A percentile compares a stretch with the other conserved stretches of the same genome.
Conservation (phyloP, 257 asterid genomes). For the Catharanthus roseus region DNA sequence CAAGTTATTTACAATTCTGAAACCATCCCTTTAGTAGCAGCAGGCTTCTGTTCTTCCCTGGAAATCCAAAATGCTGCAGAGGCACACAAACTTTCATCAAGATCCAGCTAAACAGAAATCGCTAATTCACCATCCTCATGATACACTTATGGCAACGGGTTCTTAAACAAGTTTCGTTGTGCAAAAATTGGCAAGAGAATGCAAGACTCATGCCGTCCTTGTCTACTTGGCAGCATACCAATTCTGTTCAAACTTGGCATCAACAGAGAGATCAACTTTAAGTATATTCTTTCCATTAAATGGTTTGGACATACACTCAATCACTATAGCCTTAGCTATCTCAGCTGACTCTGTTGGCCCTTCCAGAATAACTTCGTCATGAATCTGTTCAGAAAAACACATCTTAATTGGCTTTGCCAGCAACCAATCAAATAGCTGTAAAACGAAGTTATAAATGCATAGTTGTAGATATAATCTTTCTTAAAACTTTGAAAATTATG, state of each 20-base stretch:
- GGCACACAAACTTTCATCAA: not conserved
- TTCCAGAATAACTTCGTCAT: conserved; percentile 87
- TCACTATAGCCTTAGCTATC: conserved; percentile 80
- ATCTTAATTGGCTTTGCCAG: not conserved
- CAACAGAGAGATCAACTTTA: conserved; percentile 79
- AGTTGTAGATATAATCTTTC: too few species aligned
- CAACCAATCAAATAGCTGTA: not conserved
- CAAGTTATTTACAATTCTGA: not conserved
- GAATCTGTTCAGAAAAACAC: conserved; percentile 47
- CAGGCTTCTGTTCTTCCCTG: not conserved
- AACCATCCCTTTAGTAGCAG: not conserved
- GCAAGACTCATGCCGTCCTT: not conserved
- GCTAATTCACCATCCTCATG: not conserved
- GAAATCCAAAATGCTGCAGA: not conserved
- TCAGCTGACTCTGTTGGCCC: conserved; percentile 85
- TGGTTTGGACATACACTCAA: conserved; percentile 84
- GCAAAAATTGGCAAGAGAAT: not conserved
- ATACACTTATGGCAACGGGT: not conserved
- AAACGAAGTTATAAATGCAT: too few species aligned
- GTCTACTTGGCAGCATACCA: conserved; percentile 93
- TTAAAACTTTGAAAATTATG: too few species aligned
- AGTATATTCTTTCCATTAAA: conserved; percentile 73
- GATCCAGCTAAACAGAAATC: conserved; percentile 2
- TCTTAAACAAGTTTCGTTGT: not conserved
- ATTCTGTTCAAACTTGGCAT: conserved; percentile 85